These are phyloP conservation scores for Fusarium ambrosium DNA, from an alignment of 2,329 filamentous ascomycete species.

Conservation along the genomic window DNA sequence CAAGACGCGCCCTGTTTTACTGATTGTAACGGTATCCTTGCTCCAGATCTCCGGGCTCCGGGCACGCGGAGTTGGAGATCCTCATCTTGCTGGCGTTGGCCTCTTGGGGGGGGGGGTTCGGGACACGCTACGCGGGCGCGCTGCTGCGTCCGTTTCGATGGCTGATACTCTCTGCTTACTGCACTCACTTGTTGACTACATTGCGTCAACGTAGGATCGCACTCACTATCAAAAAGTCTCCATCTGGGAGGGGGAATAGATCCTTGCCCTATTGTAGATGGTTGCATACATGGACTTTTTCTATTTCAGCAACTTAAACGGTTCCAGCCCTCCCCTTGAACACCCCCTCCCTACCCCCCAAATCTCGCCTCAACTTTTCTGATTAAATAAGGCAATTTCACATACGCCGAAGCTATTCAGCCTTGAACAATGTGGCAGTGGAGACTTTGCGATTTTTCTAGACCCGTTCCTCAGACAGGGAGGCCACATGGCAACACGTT, in stretches of 20 bases:
- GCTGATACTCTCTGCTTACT: constrained; percentile 5
- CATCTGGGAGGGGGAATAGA: not conserved
- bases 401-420: constrained; percentile 28
- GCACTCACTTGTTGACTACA: not conserved
- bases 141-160: constrained; percentile 12
- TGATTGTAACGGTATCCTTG: constrained; percentile 14
- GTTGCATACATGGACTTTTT: not conserved
- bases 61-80: constrained; percentile 18
- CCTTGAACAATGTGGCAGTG: constrained; percentile 12
- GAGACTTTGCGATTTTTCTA: constrained; percentile 25
- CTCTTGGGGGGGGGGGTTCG: not conserved
- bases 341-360: constrained; percentile 7
- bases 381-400: constrained; percentile 48
- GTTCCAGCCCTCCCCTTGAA: constrained; percentile 4
- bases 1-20: not conserved
- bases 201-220: constrained; percentile 1
- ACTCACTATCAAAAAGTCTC: not conserved
- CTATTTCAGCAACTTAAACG: not conserved
- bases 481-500: constrained; percentile 44
- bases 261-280: constrained; percentile 22
- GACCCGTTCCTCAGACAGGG: constrained; percentile 32
- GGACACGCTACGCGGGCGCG: constrained; percentile 8
- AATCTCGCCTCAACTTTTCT: constrained; percentile 38
- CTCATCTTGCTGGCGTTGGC: constrained; percentile 3
- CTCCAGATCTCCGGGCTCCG: constrained; percentile 12